Base-by-base conservation (phyloP, 2,329 filamentous ascomycete species). In the Achaetomium macrosporum region DNA sequence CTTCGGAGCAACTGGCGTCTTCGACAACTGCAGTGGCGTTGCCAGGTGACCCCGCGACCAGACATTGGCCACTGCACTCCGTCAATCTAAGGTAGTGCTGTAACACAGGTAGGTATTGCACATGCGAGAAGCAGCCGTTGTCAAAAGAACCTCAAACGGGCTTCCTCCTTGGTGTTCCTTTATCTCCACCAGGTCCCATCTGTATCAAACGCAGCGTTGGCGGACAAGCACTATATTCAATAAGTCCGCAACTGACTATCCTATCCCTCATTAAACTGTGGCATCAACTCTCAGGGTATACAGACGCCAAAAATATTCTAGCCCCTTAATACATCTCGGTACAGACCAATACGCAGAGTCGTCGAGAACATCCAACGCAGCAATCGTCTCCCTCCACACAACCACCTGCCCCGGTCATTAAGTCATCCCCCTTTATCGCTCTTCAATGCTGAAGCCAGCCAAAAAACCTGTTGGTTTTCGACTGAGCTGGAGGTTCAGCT, bases 201-300 rank as follows among this genome's bases (percentile, higher is more conserved):
- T 12, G 33, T 12, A 15, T 35, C 33, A 35, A 11, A 35, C 33
- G 25, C 7, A 25, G 25, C 25, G 25, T 25, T 25, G 25, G 25
- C 25, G 25, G 25, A 25, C 25, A 25, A 4, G 25, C 25, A 25
- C 7, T 25, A 25, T 25, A 25, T 4, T 25, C 25, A 25, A 7
- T 25, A 25, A 25, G 25, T 25, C 25, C 13, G 16, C 31, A 19
- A 41, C 39, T 35, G 30, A 15, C 16, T 36, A 37, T 30, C 12
- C 20, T 12, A 16, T 5, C 37, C 25, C 13, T 41, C 47, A 53
- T 53, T 51, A 53, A 31, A n/a, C n/a, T 42, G 13, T 35, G 44
- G 36, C 53, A 44, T 49, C 41, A 46, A 49, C 47, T 17, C 41
- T 49, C 50, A 8, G 53, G 53, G 50, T 53, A 56, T 53, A 56